Conservation (phyloP, 352 stramenopile genomes). For the Thalassiosira hispida region DNA sequence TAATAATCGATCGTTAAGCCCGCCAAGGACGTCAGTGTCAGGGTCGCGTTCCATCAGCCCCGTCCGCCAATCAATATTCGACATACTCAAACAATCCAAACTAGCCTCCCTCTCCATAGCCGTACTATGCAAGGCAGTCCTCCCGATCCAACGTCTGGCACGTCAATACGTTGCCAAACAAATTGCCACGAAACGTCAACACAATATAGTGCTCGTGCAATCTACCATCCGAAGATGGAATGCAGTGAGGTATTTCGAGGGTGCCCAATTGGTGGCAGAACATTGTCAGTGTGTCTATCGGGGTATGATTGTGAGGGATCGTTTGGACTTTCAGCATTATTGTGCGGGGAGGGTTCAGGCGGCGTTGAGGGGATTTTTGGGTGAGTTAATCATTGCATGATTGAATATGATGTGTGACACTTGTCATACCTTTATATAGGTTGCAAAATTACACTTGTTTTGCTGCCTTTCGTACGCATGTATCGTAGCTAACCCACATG, state of each 20-base stretch:
- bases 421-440: too few relatives aligned
- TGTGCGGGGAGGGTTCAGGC: conserved; percentile 30
- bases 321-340: conserved; percentile 29
- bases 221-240: conserved; percentile 23
- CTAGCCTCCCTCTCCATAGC: conserved; percentile 30
- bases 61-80: too few relatives aligned
- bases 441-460: too few relatives aligned
- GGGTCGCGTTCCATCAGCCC: too few relatives aligned
- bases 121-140: conserved; percentile 15
- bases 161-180: conserved; percentile 37
- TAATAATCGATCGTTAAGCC: too few relatives aligned
- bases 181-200: conserved; percentile 7
- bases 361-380: conserved; percentile 19
- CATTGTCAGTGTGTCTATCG: conserved; percentile 12
- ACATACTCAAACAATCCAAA: conserved; percentile 13
- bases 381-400: conserved; percentile 12
- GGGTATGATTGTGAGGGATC: conserved; percentile 26
- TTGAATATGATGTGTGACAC: too few relatives aligned
- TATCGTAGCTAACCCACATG: too few relatives aligned
- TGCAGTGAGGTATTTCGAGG: conserved; percentile 9
- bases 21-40: too few relatives aligned
- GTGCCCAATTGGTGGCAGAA: conserved; percentile 14
- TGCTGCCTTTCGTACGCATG: too few relatives aligned
- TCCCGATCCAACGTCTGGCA: conserved; percentile 35
- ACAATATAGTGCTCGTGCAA: conserved; percentile 27